phyloP scores from a whole-genome alignment of 2,329 filamentous ascomycete genomes.

The Chrysoporthe puriensis region DNA sequence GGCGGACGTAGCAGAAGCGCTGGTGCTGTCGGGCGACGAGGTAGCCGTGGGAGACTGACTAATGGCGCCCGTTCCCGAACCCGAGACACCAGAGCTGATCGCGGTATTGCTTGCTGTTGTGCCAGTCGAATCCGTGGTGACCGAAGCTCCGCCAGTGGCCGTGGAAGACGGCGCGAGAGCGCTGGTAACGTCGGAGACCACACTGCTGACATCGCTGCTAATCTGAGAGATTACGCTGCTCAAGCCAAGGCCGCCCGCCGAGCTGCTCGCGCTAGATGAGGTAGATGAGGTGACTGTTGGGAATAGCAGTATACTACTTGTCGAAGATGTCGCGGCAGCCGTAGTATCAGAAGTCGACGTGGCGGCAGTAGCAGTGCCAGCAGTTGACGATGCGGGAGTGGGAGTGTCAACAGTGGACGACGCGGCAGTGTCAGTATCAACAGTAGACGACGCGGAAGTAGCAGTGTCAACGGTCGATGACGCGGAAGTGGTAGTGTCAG shows the following conservation, averaged over 20 bases:
- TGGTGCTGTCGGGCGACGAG: neutral
- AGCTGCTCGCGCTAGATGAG: slow-evolving; percentile 12
- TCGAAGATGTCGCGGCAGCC: neutral
- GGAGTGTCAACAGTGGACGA: neutral
- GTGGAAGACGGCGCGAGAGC: slow-evolving; percentile 22
- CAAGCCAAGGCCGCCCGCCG: slow-evolving; percentile 32
- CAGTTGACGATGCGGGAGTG: neutral
- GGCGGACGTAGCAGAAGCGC: slow-evolving; percentile 16
- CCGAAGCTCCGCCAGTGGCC: slow-evolving; percentile 22
- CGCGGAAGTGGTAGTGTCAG: neutral
- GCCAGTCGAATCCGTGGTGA: neutral
- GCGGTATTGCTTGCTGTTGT: neutral
- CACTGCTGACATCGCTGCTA: slow-evolving; percentile 8
- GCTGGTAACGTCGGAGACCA: slow-evolving; percentile 27
- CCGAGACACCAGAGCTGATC: neutral
- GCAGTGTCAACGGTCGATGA: neutral
- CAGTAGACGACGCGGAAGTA: neutral
- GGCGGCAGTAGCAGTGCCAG: neutral
- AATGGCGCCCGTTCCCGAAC: neutral
- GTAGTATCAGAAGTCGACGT: neutral
- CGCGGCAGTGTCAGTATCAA: neutral
- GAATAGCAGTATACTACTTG: slow-evolving; percentile 5
- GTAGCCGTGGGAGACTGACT: neutral
- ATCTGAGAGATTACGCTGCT: slow-evolving; percentile 16
- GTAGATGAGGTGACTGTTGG: slow-evolving; percentile 13